Evolutionary conservation across 1,284 basidiomycete genomes (phyloP), one percentile per base, ranked within the genome.

Genomic region (Boletus smithii): DNA sequence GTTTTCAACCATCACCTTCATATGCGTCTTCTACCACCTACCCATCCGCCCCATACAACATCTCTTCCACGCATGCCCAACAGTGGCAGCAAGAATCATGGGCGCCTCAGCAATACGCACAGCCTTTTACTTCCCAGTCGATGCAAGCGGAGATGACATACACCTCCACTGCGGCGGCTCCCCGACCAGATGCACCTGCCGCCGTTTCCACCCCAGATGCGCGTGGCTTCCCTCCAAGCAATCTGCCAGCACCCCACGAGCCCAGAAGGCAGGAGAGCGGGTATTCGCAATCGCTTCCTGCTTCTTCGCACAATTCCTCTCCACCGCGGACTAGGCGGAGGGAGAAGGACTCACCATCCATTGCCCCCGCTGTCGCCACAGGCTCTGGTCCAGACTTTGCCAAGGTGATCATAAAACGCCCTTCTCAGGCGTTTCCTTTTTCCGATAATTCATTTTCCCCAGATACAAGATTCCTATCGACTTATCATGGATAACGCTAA

Each of bases 381-480:
- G 40, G 39, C 40, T 50, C 63, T 48, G 37, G 53, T 11, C 59
- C 81, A 34, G 80, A 82, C 65, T 83, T 80, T 54, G 54, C 63
- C 41, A 82, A 80, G 73, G 80, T 79, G 51, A 51, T 51, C 37
- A 40, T 33, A 44, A 40, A 24, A 17, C 17, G n/a, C 38, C 17
- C 6, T 43, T 39, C 39, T 33, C 27, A 32, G 36, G 36, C 38
- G 35, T 20, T 51, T 50, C 49, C 26, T 50, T 51, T 50, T 55
- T 43, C 51, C 42, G 51, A 57, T 46, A 40, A 29, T 44, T 46
- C 36, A 37, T 51, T 51, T 49, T 26, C 42, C 37, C 20, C 32
- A 77, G 75, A 63, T 77, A 52, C 56, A 68, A 42, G 73, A 76
- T n/a, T 75, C 74, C 23, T 77, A 76, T 58, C 63, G 67, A 37